phyloP scores from a whole-genome alignment of 139 green algal genomes.

The Closterium sp. region DNA sequence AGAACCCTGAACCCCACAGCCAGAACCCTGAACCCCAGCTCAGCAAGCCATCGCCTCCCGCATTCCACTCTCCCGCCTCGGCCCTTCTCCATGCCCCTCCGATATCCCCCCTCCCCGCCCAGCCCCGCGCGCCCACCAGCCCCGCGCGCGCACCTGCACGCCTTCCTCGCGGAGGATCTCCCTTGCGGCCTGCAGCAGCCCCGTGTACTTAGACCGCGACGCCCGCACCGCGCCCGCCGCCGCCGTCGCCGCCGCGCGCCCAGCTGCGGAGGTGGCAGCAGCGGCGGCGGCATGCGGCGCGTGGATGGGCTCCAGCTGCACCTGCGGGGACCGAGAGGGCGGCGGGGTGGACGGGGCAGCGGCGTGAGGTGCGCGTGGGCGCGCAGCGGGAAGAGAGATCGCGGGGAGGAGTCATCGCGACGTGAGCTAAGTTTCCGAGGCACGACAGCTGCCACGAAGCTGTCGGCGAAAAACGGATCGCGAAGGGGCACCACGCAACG shows the following conservation, averaged over 20 bases:
- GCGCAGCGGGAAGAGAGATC: background rate
- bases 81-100: background rate
- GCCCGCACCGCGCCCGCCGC: background rate
- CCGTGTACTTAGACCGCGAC: conserved; percentile 78
- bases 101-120: background rate
- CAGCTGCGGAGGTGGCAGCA: background rate
- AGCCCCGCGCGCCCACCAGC: background rate
- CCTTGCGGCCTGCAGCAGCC: conserved; percentile 74
- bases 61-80: background rate
- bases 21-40: background rate
- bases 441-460: too few species aligned
- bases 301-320: conserved; percentile 74
- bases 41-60: background rate
- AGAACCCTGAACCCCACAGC: background rate
- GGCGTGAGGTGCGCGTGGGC: background rate
- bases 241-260: background rate
- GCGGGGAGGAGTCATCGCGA: background rate
- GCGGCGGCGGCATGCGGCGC: background rate
- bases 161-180: conserved; percentile 89
- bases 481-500: background rate
- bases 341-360: too few species aligned
- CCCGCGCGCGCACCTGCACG: conserved; percentile 61
- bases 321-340: conserved; percentile 66
- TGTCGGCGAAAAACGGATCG: background rate
- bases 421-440: too few species aligned